Evolutionary conservation across 2,329 filamentous ascomycete species (phyloP).

Genomic region (Xylaria sp.): DNA sequence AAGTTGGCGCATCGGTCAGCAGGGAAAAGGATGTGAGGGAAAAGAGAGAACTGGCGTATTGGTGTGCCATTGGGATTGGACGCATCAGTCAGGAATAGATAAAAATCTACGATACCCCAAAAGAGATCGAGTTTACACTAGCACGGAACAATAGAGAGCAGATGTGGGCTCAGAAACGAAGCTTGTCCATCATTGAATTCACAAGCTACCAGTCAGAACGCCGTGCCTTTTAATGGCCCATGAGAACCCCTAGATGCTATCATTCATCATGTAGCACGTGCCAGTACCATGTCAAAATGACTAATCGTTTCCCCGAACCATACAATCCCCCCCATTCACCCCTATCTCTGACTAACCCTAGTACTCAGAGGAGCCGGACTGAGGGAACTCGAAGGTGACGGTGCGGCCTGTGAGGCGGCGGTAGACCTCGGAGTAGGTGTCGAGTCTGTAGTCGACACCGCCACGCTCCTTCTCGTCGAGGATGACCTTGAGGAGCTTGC

Average conservation of each 20-base stretch:
- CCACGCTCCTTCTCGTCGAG: conserved; percentile 99
- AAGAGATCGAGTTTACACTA: conserved; percentile 3
- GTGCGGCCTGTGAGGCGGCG: conserved; percentile 94
- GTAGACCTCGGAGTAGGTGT: conserved; percentile 99
- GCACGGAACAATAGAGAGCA: conserved; percentile 14
- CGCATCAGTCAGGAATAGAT: conserved; percentile 65
- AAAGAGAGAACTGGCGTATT: conserved; percentile 90
- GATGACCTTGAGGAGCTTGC: conserved; percentile 98
- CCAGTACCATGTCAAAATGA: conserved; percentile 34
- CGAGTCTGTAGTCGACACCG: conserved; percentile 98
- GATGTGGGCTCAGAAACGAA: conserved; percentile 39
- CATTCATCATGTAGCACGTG: conserved; percentile 36
- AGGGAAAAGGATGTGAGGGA: conserved; percentile 69
- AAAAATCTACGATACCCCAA: conserved; percentile 49
- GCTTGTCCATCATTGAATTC: conserved; percentile 46
- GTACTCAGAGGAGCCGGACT: conserved; percentile 78
- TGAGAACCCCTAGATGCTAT: conserved; percentile 39
- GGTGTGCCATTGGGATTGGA: conserved; percentile 90
- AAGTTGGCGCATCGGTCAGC: conserved; percentile 61
- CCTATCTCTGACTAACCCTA: conserved; percentile 58
- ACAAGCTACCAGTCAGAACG: conserved; percentile 57
- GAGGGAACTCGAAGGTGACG: conserved; percentile 98
- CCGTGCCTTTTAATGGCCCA: conserved; percentile 51
- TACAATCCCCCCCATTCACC: conserved; percentile 13
- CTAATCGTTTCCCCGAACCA: conserved; percentile 3